Evolutionary conservation across 108 stramenopile genomes (phyloP), one percentile per base, ranked within the genome.

Genomic region (Halocafeteria seosinensis): DNA sequence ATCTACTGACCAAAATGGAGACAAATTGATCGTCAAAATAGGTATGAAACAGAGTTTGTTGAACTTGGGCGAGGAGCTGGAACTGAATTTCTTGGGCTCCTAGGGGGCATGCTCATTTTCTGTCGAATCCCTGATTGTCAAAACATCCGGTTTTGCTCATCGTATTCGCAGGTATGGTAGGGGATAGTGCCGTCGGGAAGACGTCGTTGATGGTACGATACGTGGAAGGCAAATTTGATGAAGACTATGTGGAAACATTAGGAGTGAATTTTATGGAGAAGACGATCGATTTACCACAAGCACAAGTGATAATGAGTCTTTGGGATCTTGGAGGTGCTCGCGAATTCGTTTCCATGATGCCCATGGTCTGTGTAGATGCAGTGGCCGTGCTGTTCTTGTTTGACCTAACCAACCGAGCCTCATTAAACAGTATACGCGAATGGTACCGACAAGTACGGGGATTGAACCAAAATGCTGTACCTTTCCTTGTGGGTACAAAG

Each of bases 251-350:
- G 52, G 75, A 80, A 72, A 80, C 81, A 1, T 38, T 81, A 25
- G 81, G 80, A 37, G 80, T 81, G 0, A 79, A 78, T 36, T 81
- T 80, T 61, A 75, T 81, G 78, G 80, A 81, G 51, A 81, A 81
- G 72, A 69, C 66, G 0, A 68, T 81, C 68, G 75, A 76, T 13
- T 62, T 80, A 9, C 62, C 76, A n/a, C 73, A 77, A 32, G 76
- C 78, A 25, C 77, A 81, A 53, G 72, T 78, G 11, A 78, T 76
- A 23, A 79, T 81, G 63, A 71, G 69, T n/a, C 78, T 81, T 28
- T 81, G 80, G 80, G 80, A 81, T 35, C 66, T 81, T 34, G 80
- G 78, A 0, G 80, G 80, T 25, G 73, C 75, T 24, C 70, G 74
- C n/a, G 76, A 80, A 36, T 80, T 80, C 61, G 34, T 75, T 1